Conservation (phyloP, 495 filamentous ascomycete genomes). For the Darksidea phi region DNA sequence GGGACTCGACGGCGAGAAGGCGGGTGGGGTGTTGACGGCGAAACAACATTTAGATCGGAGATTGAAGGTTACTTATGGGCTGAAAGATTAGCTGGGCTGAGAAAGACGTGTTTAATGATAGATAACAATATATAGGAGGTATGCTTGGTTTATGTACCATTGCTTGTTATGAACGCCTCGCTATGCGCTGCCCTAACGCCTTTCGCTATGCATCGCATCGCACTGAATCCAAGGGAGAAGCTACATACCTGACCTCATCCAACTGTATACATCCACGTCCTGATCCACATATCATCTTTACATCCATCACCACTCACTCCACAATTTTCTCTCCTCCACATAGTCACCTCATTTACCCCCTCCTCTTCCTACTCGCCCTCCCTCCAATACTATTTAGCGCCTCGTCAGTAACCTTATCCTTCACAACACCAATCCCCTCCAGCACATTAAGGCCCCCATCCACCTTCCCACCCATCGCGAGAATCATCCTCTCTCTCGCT, state of each 20-base stretch:
- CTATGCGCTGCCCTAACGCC: neutral
- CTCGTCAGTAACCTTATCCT: constrained; percentile 25
- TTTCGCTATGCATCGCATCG: constrained; percentile 10
- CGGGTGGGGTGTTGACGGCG: constrained; percentile 66
- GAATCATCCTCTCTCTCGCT: constrained; percentile 39
- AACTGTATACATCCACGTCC: neutral
- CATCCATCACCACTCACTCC: neutral
- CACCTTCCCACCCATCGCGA: constrained; percentile 35
- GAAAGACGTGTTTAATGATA: too few species aligned
- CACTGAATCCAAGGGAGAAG: neutral
- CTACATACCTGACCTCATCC: neutral
- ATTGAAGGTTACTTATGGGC: constrained; percentile 72
- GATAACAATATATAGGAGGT: too few species aligned
- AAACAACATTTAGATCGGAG: constrained; percentile 76
- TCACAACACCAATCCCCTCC: constrained; percentile 26
- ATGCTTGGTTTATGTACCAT: too few species aligned
- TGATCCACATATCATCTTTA: neutral
- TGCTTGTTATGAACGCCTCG: neutral
- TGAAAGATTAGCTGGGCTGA: too few species aligned
- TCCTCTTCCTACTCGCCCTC: constrained; percentile 26
- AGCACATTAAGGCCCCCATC: constrained; percentile 10
- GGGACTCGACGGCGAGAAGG: constrained; percentile 50
- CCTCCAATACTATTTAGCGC: neutral
- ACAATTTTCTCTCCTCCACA: neutral
- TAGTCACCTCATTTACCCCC: constrained; percentile 11